Percentiles rank a stretch among this genome's conserved stretches.
phyloP scores from a whole-genome alignment of 2,329 filamentous ascomycete species.

The Capronia coronata region DNA sequence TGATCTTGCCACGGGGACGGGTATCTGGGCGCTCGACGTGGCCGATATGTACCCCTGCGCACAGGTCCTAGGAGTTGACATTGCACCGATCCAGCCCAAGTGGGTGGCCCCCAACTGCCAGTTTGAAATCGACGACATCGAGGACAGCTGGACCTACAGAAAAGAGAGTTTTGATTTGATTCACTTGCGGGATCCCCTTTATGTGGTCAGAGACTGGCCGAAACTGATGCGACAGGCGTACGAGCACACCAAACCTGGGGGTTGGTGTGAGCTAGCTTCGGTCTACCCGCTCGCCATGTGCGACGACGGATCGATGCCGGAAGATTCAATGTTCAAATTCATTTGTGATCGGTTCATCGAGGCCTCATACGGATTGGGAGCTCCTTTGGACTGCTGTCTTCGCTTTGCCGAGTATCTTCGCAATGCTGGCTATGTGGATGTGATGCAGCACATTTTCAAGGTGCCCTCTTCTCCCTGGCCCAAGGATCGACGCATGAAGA shows the following conservation, averaged over 20 bases:
- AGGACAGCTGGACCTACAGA: slow-evolving; percentile 32
- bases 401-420: slow-evolving; percentile 9
- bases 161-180: slow-evolving; percentile 33
- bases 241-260: slow-evolving; percentile 31
- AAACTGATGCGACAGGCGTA: slow-evolving; percentile 23
- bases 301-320: slow-evolving; percentile 31
- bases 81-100: slow-evolving; percentile 46
- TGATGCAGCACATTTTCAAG: slow-evolving; percentile 27
- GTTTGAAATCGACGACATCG: slow-evolving; percentile 35
- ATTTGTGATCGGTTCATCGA: slow-evolving; percentile 30
- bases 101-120: slow-evolving; percentile 29
- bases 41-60: slow-evolving; percentile 36
- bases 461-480: slow-evolving; percentile 29
- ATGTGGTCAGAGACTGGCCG: slow-evolving; percentile 15
- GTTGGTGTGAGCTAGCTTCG: slow-evolving; percentile 30
- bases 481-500: slow-evolving; percentile 28
- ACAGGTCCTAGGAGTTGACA: slow-evolving; percentile 43
- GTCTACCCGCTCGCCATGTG: slow-evolving; percentile 24
- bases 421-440: slow-evolving; percentile 27
- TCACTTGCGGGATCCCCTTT: slow-evolving; percentile 15
- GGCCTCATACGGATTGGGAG: slow-evolving; percentile 29
- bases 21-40: slow-evolving; percentile 32
- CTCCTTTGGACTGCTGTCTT: slow-evolving; percentile 9
- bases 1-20: slow-evolving; percentile 23
- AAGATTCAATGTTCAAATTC: slow-evolving; percentile 31